phyloP scores from a whole-genome alignment of 2,329 filamentous ascomycete species.

The Penicillium sp. region DNA sequence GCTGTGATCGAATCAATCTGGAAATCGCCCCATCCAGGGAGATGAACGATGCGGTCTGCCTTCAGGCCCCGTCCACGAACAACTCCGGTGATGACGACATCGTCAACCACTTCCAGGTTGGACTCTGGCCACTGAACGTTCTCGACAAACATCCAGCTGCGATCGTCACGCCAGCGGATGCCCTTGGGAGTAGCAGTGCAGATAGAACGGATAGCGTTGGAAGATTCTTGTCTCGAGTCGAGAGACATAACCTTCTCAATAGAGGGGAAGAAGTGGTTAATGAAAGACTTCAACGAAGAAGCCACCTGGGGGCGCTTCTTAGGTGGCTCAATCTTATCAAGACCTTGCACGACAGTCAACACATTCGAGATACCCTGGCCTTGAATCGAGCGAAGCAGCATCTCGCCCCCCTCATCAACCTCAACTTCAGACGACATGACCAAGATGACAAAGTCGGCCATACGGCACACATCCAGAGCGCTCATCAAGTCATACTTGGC shows the following conservation, averaged over 20 bases:
- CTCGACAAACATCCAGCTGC: constrained; percentile 93
- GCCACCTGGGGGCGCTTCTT: constrained; percentile 77
- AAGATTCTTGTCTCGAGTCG: constrained; percentile 84
- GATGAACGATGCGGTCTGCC: constrained; percentile 82
- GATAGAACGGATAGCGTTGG: constrained; percentile 84
- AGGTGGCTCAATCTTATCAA: constrained; percentile 73
- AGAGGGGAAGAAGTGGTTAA: constrained; percentile 89
- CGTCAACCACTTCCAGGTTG: constrained; percentile 45
- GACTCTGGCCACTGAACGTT: constrained; percentile 69
- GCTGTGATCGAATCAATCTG: constrained; percentile 86
- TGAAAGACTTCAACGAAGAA: constrained; percentile 83
- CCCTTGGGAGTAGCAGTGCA: constrained; percentile 93
- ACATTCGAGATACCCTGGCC: constrained; percentile 92
- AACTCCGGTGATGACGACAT: constrained; percentile 77
- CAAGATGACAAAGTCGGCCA: constrained; percentile 89
- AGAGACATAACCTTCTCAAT: constrained; percentile 89
- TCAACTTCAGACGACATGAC: constrained; percentile 79
- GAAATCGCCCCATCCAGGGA: constrained; percentile 92
- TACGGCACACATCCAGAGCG: constrained; percentile 79
- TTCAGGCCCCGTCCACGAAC: constrained; percentile 85
- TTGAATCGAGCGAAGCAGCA: constrained; percentile 82
- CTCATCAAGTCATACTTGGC: constrained; percentile 70
- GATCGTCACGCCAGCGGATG: constrained; percentile 89
- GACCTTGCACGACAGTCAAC: constrained; percentile 77
- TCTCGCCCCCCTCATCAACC: constrained; percentile 73